Conservation (phyloP, 2,329 filamentous ascomycete species). For the Myriosclerotinia scirpicola region DNA sequence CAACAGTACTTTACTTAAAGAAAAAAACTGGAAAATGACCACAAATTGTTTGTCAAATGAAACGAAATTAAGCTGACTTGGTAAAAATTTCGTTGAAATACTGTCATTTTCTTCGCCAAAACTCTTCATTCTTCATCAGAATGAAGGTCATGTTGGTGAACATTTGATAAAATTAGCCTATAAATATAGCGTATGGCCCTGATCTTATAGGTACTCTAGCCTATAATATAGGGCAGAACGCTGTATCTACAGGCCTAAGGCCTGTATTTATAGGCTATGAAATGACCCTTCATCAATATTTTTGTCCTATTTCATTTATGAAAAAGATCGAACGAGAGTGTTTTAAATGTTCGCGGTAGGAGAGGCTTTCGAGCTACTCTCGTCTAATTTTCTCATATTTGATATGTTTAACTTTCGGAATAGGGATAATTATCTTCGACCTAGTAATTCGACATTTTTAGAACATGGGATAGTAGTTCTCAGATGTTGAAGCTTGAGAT, state of each 20-base stretch:
- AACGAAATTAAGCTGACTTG: too few relatives aligned
- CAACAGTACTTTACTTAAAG: neutral
- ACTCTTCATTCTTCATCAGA: neutral
- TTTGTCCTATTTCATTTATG: neutral
- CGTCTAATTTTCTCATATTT: accelerated
- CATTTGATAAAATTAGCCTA: neutral
- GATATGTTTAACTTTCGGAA: neutral
- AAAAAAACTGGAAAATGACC: neutral
- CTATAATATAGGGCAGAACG: too few relatives aligned
- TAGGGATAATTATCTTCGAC: accelerated
- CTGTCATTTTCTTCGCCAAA: neutral
- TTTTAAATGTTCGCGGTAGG: neutral
- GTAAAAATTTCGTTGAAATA: accelerated
- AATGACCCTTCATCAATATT: neutral
- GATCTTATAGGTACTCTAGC: accelerated
- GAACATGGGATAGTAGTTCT: neutral
- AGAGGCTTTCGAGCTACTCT: accelerated
- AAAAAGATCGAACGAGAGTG: neutral
- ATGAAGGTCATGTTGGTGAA: neutral
- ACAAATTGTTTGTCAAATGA: neutral
- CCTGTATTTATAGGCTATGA: neutral
- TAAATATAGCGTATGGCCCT: neutral
- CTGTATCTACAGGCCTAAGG: too few relatives aligned
- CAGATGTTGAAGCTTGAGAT: accelerated
- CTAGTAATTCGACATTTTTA: neutral